Conservation (phyloP, 306 rosid genomes). For the Casuarina glauca region DNA sequence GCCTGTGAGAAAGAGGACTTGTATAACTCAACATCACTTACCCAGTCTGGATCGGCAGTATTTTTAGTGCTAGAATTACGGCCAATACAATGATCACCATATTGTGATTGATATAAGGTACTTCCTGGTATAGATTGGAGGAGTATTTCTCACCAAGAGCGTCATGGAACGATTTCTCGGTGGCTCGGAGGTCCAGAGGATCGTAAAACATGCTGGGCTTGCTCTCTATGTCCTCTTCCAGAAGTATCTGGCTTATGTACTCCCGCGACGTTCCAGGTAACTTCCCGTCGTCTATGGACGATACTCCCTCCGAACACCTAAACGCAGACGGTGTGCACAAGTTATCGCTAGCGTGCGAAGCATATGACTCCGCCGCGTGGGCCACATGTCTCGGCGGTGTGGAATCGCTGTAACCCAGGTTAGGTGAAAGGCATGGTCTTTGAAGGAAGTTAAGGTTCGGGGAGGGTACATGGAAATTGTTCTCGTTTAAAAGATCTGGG, state of each 20-base stretch:
- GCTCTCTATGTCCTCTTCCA: constrained; percentile 8
- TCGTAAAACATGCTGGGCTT: constrained; percentile 10
- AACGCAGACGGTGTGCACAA: constrained; percentile 24
- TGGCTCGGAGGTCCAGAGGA: not conserved
- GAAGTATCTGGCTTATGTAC: constrained; percentile 4
- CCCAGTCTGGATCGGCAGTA: no score
- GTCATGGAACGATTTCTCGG: constrained; percentile 11
- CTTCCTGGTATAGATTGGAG: no score
- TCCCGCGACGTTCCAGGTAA: not conserved
- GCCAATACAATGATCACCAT: no score
- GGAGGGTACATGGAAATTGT: no score
- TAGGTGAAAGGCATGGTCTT: not conserved
- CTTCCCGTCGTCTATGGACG: not conserved
- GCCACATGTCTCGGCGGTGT: no score
- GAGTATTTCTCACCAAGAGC: not conserved
- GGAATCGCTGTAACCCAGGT: no score
- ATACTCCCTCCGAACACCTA: not conserved
- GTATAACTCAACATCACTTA: no score
- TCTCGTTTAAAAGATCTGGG: no score
- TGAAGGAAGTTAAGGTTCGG: no score
- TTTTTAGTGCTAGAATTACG: no score
- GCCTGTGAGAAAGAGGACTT: no score
- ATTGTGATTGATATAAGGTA: no score
- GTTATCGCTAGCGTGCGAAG: not conserved
- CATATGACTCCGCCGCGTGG: constrained; percentile 12